These are phyloP conservation scores for Colletotrichum sp. DNA, from an alignment of 2,329 filamentous ascomycete genomes.

Conservation along the genomic window DNA sequence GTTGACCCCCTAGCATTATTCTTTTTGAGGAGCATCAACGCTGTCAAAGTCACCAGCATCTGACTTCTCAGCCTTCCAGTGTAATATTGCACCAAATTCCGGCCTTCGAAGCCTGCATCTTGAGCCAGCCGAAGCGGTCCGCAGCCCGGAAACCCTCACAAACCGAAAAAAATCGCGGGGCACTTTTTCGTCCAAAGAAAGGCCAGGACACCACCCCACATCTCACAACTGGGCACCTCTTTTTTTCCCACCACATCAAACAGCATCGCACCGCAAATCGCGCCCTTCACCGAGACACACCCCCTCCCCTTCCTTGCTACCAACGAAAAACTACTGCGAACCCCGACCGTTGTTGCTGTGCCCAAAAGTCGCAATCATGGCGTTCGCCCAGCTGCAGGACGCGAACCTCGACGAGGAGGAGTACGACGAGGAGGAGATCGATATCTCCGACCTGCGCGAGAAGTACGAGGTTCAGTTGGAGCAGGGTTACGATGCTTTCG, in stretches of 20 bases:
- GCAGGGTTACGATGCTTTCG: conserved; percentile 94
- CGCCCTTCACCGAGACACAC: conserved; percentile 16
- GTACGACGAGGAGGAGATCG: conserved; percentile 90
- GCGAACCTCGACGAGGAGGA: conserved; percentile 86
- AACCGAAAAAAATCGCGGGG: conserved; percentile 18
- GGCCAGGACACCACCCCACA: conserved; percentile 8
- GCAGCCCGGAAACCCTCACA: conserved; percentile 14
- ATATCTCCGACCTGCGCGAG: conserved; percentile 91
- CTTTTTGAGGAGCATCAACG: not conserved
- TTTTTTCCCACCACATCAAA: conserved; percentile 21
- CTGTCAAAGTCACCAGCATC: not conserved
- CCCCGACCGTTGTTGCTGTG: not conserved
- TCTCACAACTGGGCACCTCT: conserved; percentile 14
- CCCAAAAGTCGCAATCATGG: conserved; percentile 68
- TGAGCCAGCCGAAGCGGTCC: conserved; percentile 5
- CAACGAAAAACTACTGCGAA: not conserved
- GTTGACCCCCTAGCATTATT: not conserved
- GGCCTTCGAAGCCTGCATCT: not conserved
- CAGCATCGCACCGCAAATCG: conserved; percentile 9
- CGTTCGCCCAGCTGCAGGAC: conserved; percentile 91
- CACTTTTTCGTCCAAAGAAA: conserved; percentile 16
- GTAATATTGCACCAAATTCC: not conserved
- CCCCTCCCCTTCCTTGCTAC: not conserved
- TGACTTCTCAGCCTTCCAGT: not conserved
- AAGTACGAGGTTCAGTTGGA: conserved; percentile 96